These are phyloP conservation scores for Melastoma malabathricum DNA, from an alignment of 345 rosid species.

Conservation along the genomic window DNA sequence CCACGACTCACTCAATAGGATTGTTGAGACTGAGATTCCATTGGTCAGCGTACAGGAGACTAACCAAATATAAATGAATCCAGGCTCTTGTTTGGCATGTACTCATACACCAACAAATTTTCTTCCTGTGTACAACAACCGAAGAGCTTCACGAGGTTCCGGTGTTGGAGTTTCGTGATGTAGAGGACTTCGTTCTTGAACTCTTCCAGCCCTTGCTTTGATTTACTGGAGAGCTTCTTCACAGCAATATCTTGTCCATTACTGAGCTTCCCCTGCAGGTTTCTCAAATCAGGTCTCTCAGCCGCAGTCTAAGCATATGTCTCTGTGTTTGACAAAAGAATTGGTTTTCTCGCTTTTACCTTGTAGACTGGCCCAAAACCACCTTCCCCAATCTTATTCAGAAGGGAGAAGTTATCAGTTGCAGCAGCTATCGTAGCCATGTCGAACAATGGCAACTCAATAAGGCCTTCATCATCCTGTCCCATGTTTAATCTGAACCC, in stretches of 20 bases:
- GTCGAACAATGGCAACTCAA: slow-evolving; percentile 8
- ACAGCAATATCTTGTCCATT: slow-evolving; percentile 15
- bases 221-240: slow-evolving; percentile 9
- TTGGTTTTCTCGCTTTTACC: not conserved
- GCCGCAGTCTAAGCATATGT: not conserved
- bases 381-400: slow-evolving; percentile 7
- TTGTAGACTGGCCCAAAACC: slow-evolving; percentile 11
- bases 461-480: not conserved
- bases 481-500: slow-evolving; percentile 1
- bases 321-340: slow-evolving; percentile 3
- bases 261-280: slow-evolving; percentile 5
- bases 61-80: slow-evolving; percentile 27
- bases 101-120: slow-evolving; percentile 29
- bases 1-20: too few relatives aligned
- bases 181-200: slow-evolving; percentile 8
- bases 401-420: slow-evolving; percentile 4
- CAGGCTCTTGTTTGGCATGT: slow-evolving; percentile 37
- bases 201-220: slow-evolving; percentile 9
- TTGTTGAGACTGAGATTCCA: too few relatives aligned
- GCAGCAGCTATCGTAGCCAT: slow-evolving; percentile 5
- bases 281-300: not conserved
- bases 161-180: slow-evolving; percentile 26
- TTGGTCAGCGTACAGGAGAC: not conserved
- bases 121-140: slow-evolving; percentile 28
- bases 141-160: slow-evolving; percentile 29